Conservation (phyloP, 768 basidiomycete genomes). For the Xerocomellus intermedius region DNA sequence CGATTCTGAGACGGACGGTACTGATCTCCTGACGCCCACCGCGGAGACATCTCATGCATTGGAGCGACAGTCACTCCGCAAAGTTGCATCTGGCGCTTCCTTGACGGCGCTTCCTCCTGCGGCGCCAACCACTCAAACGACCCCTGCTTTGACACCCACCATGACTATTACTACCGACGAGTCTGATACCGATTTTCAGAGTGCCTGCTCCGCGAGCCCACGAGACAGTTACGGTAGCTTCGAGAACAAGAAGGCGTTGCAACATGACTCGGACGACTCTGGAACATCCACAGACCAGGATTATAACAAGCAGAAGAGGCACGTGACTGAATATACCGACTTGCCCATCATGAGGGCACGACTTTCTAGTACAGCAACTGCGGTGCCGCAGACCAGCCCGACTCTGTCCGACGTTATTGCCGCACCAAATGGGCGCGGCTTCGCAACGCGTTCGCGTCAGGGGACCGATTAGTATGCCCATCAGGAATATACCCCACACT, state of each 20-base stretch:
- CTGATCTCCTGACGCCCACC: slow-evolving; percentile 28
- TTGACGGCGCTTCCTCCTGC: slow-evolving; percentile 26
- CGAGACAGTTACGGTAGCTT: slow-evolving; percentile 61
- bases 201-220: slow-evolving; percentile 77
- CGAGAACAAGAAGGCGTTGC: slow-evolving; percentile 25
- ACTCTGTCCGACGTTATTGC: slow-evolving; percentile 43
- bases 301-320: slow-evolving; percentile 28
- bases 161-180: slow-evolving; percentile 57
- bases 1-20: slow-evolving; percentile 33
- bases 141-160: slow-evolving; percentile 34
- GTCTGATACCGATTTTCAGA: slow-evolving; percentile 85
- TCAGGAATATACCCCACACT: slow-evolving; percentile 30
- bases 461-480: slow-evolving; percentile 18
- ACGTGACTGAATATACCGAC: slow-evolving; percentile 36
- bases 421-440: slow-evolving; percentile 22
- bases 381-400: slow-evolving; percentile 42
- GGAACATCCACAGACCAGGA: slow-evolving; percentile 31
- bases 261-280: slow-evolving; percentile 31
- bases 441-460: slow-evolving; percentile 21
- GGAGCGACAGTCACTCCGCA: slow-evolving; percentile 28
- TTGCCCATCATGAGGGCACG: slow-evolving; percentile 46
- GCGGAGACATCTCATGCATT: slow-evolving; percentile 26
- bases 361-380: slow-evolving; percentile 53
- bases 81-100: slow-evolving; percentile 33
- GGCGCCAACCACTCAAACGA: slow-evolving; percentile 30